Conservation (phyloP, 768 basidiomycete genomes). For the Russula olivacea region DNA sequence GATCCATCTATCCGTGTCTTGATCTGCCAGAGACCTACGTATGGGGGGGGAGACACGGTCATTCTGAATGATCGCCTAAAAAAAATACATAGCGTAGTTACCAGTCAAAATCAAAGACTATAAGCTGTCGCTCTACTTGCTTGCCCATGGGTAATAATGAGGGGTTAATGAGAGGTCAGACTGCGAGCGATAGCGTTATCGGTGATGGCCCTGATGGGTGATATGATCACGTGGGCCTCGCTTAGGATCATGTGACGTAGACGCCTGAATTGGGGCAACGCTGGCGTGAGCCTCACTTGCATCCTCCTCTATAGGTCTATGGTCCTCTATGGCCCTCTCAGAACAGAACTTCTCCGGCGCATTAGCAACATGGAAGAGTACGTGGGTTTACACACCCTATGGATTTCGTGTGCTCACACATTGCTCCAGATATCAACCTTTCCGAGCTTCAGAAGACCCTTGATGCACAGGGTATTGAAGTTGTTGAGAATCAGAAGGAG, state of each 20-base stretch:
- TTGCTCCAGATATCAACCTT: slow-evolving; percentile 68
- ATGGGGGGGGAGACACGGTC: not conserved
- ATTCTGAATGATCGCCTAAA: not conserved
- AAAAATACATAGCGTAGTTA: slow-evolving; percentile 27
- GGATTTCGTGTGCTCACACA: not conserved
- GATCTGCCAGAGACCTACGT: slow-evolving; percentile 88
- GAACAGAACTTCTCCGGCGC: slow-evolving; percentile 93
- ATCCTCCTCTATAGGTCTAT: too few relatives aligned
- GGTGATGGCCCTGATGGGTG: too few relatives aligned
- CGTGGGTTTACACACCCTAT: not conserved
- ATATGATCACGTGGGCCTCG: not conserved
- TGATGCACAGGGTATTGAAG: slow-evolving; percentile 87
- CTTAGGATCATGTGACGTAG: not conserved
- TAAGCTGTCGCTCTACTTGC: slow-evolving; percentile 50
- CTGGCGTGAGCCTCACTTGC: not conserved
- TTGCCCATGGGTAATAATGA: slow-evolving; percentile 25
- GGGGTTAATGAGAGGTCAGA: not conserved
- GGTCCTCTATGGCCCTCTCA: slow-evolving; percentile 25
- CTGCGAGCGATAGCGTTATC: too few relatives aligned
- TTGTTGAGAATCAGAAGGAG: slow-evolving; percentile 99
- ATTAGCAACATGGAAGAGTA: slow-evolving; percentile 87
- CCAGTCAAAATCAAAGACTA: slow-evolving; percentile 99
- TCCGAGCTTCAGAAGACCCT: slow-evolving; percentile 88
- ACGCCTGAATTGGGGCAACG: not conserved
- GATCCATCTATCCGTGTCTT: slow-evolving; percentile 93